Evolutionary conservation across 2,329 filamentous ascomycete genomes (phyloP).

Genomic region (Pseudocercospora musae): DNA sequence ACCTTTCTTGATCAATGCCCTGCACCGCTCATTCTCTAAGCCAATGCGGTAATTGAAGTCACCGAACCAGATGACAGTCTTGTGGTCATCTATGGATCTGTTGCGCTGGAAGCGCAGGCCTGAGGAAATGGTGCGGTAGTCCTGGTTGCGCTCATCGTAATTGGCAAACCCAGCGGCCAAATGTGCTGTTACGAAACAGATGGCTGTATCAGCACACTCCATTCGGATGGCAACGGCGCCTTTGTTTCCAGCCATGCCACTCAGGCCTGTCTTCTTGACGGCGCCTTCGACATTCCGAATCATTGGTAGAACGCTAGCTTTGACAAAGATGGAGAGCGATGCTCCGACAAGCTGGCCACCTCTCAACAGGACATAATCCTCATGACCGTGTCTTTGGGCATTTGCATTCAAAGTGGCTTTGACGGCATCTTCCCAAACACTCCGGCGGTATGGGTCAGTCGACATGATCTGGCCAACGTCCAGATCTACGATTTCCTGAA

Average conservation of each 20-base stretch:
- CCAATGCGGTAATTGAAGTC: constrained; percentile 99
- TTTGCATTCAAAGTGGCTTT: constrained; percentile 71
- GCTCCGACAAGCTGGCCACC: constrained; percentile 94
- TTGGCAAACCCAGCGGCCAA: constrained; percentile 93
- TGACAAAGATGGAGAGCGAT: constrained; percentile 87
- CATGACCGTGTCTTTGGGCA: constrained; percentile 61
- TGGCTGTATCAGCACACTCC: constrained; percentile 85
- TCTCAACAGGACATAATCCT: constrained; percentile 83
- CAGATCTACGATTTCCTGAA: constrained; percentile 97
- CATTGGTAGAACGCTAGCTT: constrained; percentile 67
- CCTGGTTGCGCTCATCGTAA: constrained; percentile 91
- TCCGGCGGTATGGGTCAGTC: constrained; percentile 81
- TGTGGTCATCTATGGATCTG: constrained; percentile 85
- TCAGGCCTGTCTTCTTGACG: constrained; percentile 92
- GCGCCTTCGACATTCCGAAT: constrained; percentile 97
- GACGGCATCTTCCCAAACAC: constrained; percentile 82
- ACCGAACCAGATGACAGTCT: constrained; percentile 87
- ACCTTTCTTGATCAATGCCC: constrained; percentile 66
- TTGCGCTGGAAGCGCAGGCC: constrained; percentile 90
- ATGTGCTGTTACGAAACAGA: constrained; percentile 96
- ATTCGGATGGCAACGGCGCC: constrained; percentile 94
- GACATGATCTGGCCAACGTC: constrained; percentile 99
- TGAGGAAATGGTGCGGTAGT: constrained; percentile 84
- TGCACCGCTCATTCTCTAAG: constrained; percentile 71
- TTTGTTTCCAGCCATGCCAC: constrained; percentile 96